Evolutionary conservation across 2,329 filamentous ascomycete species (phyloP).

Genomic region (Fusarium sp.): DNA sequence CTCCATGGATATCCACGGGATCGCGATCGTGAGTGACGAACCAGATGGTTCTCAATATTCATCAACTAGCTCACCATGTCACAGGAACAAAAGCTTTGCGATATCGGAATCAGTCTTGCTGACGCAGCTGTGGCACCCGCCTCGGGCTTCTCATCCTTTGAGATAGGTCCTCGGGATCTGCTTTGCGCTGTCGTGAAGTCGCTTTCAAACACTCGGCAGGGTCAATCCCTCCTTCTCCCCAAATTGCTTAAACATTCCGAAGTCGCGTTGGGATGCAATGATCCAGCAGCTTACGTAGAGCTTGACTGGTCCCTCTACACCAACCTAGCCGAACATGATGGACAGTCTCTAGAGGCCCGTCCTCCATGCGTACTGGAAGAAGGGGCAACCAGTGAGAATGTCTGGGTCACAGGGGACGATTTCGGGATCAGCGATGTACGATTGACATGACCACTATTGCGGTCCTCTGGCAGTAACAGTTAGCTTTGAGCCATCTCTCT

Average conservation of each 20-base stretch:
- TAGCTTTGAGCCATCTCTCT: too few species aligned
- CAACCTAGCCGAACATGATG: too few species aligned
- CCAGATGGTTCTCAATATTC: rapidly evolving
- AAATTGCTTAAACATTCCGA: constrained; percentile 38
- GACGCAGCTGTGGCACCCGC: constrained; percentile 18
- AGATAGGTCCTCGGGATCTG: constrained; percentile 44
- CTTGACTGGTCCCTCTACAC: too few species aligned
- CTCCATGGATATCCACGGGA: constrained; percentile 53
- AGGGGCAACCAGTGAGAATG: too few species aligned
- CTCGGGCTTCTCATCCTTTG: constrained; percentile 31
- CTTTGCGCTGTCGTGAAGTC: constrained; percentile 42
- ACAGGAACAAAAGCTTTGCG: constrained; percentile 4
- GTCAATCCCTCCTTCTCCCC: constrained; percentile 11
- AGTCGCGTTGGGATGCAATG: neutral
- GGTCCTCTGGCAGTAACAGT: too few species aligned
- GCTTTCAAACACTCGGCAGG: constrained; percentile 37
- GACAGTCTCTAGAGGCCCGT: too few species aligned
- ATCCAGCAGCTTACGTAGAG: too few species aligned
- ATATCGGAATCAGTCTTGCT: neutral
- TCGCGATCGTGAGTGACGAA: constrained; percentile 46
- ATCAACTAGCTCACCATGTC: neutral
- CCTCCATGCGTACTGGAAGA: too few species aligned
- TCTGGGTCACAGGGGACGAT: too few species aligned
- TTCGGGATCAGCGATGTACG: too few species aligned
- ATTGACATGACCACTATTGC: too few species aligned